Evolutionary conservation across 495 filamentous ascomycete species (phyloP).

Genomic region (Hyaloscypha bicolor): DNA sequence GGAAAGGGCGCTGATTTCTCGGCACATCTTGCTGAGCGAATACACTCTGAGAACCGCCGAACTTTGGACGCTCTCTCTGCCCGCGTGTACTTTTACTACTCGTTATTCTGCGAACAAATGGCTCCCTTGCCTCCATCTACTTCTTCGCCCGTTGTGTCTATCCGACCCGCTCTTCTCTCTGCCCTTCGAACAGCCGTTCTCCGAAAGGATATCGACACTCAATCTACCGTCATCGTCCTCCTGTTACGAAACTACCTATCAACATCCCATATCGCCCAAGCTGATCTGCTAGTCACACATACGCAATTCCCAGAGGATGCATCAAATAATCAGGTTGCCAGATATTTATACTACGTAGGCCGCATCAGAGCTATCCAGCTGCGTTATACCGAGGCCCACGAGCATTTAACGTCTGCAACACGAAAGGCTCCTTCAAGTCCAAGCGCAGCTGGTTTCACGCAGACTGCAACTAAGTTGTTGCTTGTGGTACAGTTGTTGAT

Average conservation of each 20-base stretch:
- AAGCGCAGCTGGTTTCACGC: constrained; percentile 89
- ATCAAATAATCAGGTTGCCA: constrained; percentile 95
- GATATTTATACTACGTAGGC: constrained; percentile 94
- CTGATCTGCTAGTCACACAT: constrained; percentile 92
- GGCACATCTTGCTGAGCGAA: constrained; percentile 72
- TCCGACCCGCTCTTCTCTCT: constrained; percentile 82
- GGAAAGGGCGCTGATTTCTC: constrained; percentile 84
- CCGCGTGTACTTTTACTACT: constrained; percentile 97
- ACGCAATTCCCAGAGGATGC: constrained; percentile 91
- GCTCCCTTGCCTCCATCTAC: constrained; percentile 85
- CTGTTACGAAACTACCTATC: constrained; percentile 94
- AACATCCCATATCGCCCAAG: constrained; percentile 95
- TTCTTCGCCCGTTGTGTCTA: constrained; percentile 77
- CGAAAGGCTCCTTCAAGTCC: constrained; percentile 90
- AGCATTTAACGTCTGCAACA: constrained; percentile 87
- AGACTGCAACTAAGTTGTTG: constrained; percentile 90
- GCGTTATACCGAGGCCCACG: constrained; percentile 95
- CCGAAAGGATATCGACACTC: constrained; percentile 93
- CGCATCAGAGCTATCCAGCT: constrained; percentile 96
- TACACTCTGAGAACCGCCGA: constrained; percentile 88
- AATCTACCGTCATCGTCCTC: constrained; percentile 91
- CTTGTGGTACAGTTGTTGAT: constrained; percentile 96
- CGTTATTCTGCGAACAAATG: constrained; percentile 88
- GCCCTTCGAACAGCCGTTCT: constrained; percentile 92
- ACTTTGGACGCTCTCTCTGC: constrained; percentile 92